phyloP scores from a whole-genome alignment of 2,329 filamentous ascomycete species.

The Chaetomiaceae sp. region DNA sequence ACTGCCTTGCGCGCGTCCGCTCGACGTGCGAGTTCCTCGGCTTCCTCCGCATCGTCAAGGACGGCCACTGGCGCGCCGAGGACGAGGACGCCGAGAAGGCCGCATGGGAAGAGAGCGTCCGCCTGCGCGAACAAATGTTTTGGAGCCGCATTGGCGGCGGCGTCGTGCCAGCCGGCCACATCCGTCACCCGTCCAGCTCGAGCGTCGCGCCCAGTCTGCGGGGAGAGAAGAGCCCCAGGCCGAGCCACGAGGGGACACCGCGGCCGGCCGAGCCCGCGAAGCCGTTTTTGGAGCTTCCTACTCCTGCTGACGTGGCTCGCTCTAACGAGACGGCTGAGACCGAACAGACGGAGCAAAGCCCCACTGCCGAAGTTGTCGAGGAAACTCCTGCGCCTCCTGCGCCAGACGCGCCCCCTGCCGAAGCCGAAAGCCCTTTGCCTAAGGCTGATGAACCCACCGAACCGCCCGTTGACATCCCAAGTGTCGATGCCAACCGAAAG shows the following conservation, averaged over 20 bases:
- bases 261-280: neutral
- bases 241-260: constrained; percentile 18
- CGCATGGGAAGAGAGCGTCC: constrained; percentile 92
- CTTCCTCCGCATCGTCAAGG: constrained; percentile 84
- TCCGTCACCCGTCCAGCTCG: constrained; percentile 18
- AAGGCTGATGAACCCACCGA: too few species aligned
- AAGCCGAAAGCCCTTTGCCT: too few species aligned
- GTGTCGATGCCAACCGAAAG: too few species aligned
- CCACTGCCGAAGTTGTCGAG: too few species aligned
- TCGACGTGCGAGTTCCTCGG: constrained; percentile 89
- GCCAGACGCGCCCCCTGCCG: too few species aligned
- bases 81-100: constrained; percentile 77
- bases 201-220: constrained; percentile 18
- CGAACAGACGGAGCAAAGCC: too few species aligned
- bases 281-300: constrained; percentile 7
- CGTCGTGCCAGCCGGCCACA: constrained; percentile 60
- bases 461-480: too few species aligned
- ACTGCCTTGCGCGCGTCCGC: constrained; percentile 76
- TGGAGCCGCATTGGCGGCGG: constrained; percentile 91
- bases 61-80: constrained; percentile 83
- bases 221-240: constrained; percentile 23
- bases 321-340: too few species aligned
- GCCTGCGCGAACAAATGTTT: constrained; percentile 90
- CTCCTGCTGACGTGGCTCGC: too few species aligned
- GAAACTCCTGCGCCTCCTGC: too few species aligned